phyloP scores from a whole-genome alignment of 2,329 filamentous ascomycete genomes.

The Pyricularia sp. region DNA sequence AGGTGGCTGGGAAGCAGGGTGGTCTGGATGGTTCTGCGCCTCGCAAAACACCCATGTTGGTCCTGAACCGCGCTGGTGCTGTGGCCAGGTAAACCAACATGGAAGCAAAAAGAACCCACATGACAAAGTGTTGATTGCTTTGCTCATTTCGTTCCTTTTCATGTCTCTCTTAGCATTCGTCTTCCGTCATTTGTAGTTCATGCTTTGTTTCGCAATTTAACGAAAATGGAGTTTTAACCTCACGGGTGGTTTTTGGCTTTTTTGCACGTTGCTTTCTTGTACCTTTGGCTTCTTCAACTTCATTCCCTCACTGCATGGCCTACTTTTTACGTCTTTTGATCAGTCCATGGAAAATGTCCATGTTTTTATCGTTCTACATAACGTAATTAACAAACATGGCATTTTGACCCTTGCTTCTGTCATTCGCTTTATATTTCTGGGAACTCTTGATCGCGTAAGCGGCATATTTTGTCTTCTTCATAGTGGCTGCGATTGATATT shows the following conservation, averaged over 20 bases:
- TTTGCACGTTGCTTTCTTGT: not conserved
- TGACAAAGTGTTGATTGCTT: not conserved
- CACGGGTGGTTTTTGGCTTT: not conserved
- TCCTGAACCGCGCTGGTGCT: conserved; percentile 61
- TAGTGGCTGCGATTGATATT: not conserved
- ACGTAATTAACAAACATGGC: not conserved
- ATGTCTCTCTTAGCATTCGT: not conserved
- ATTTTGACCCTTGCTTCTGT: not conserved
- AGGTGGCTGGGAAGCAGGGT: conserved; percentile 42
- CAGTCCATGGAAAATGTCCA: not conserved
- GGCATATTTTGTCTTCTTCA: not conserved
- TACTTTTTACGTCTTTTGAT: conserved; percentile 6
- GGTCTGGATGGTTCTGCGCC: conserved; percentile 46
- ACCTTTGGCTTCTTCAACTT: not conserved
- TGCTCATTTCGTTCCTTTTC: not conserved
- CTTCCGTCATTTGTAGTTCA: conserved; percentile 8
- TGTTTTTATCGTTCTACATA: not conserved
- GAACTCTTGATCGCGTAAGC: not conserved
- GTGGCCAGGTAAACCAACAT: not conserved
- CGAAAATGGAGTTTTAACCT: not conserved
- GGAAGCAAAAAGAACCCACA: not conserved
- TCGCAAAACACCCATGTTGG: conserved; percentile 74
- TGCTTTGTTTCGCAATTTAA: not conserved
- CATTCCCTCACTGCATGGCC: conserved; percentile 11
- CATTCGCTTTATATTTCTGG: not conserved